Conservation (phyloP, 345 rosid species). For the Raphanus raphanistrum region DNA sequence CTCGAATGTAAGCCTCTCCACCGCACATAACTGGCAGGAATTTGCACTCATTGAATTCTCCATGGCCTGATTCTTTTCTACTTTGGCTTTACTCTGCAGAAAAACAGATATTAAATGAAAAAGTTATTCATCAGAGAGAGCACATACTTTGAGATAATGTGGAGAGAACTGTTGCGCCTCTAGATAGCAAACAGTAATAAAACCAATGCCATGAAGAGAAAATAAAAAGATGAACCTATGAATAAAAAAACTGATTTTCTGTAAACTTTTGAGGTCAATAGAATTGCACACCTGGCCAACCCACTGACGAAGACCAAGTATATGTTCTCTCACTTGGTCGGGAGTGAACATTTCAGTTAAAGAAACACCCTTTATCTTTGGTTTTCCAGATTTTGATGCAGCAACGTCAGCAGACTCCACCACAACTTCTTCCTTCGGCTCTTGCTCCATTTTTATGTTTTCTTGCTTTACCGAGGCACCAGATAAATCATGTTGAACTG, state of each 20-base stretch:
- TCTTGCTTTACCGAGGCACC: conserved; percentile 48
- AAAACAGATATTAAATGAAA: not conserved
- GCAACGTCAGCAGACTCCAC: conserved; percentile 48
- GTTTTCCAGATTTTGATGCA: conserved; percentile 82
- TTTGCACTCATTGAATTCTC: not conserved
- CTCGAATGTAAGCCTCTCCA: conserved; percentile 1
- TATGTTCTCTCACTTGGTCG: conserved; percentile 93
- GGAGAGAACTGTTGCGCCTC: not conserved
- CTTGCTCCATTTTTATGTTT: conserved; percentile 35
- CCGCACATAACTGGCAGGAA: not conserved
- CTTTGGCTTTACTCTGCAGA: conserved; percentile 92
- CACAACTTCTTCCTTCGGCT: conserved; percentile 58
- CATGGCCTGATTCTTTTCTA: conserved; percentile 49
- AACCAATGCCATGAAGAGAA: not conserved
- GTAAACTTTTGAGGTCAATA: conserved; percentile 1
- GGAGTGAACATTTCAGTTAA: conserved; percentile 94
- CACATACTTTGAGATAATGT: not conserved
- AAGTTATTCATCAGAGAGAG: conserved; percentile 15
- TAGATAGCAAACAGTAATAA: conserved; percentile 15
- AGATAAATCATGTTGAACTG: conserved; percentile 38
- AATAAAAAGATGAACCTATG: not conserved
- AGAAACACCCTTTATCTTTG: conserved; percentile 93
- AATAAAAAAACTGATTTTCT: conserved; percentile 2
- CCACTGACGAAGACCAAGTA: conserved; percentile 89
- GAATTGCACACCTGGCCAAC: conserved; percentile 81